phyloP scores from a whole-genome alignment of 768 basidiomycete species.

The Paxillus involutus region DNA sequence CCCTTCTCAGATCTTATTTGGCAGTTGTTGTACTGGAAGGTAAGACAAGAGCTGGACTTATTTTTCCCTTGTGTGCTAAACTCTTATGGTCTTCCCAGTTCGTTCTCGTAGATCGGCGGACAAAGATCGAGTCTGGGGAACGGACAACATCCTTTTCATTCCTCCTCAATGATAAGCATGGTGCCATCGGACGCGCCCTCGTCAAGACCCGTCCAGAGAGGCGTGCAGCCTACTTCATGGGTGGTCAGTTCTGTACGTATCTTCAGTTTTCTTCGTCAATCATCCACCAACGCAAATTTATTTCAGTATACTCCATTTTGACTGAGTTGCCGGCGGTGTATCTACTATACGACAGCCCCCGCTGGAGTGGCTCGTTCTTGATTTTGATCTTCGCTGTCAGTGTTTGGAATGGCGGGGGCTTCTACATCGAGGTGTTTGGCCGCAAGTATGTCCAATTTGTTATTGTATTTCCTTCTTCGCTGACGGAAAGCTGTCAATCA shows the following conservation, averaged over 20 bases:
- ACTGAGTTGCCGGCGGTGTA: constrained; percentile 87
- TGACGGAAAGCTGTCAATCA: constrained; percentile 29
- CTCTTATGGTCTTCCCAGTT: constrained; percentile 46
- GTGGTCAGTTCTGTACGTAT: constrained; percentile 72
- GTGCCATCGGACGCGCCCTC: constrained; percentile 74
- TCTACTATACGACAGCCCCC: constrained; percentile 75
- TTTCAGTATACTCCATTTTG: constrained; percentile 74
- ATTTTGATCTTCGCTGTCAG: constrained; percentile 80
- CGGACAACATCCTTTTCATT: constrained; percentile 89
- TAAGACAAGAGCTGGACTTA: constrained; percentile 22
- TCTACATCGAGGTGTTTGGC: constrained; percentile 96
- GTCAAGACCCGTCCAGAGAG: constrained; percentile 57
- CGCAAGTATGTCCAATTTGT: constrained; percentile 69
- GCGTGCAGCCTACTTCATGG: constrained; percentile 76
- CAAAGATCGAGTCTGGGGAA: constrained; percentile 89
- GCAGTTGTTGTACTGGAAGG: constrained; percentile 95
- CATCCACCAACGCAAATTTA: constrained; percentile 4
- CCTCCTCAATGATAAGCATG: constrained; percentile 84
- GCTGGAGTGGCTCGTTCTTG: constrained; percentile 78
- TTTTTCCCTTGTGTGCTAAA: neutral
- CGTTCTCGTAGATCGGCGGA: constrained; percentile 82
- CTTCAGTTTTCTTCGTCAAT: neutral
- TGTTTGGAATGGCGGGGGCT: constrained; percentile 95
- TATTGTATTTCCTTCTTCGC: neutral
- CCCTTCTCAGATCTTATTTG: constrained; percentile 74